Conservation (phyloP, 1,284 basidiomycete species). For the Ustilago bromivora region DNA sequence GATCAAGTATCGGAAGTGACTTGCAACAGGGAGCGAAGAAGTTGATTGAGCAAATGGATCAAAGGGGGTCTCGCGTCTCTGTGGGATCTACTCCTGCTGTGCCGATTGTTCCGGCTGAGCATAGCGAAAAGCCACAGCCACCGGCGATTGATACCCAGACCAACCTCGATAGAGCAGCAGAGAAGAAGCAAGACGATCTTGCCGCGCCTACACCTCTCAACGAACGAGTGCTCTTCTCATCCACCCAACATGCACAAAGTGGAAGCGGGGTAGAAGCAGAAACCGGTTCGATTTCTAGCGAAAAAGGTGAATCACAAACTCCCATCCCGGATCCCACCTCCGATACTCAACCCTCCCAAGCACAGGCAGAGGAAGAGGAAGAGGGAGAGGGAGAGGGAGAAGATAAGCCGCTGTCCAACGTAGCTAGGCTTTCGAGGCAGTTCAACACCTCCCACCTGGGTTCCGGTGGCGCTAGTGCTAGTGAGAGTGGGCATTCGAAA, state of each 20-base stretch:
- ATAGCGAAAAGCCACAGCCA: constrained; percentile 3
- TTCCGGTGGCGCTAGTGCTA: background rate
- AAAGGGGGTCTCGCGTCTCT: constrained; percentile 13
- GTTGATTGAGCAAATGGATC: constrained; percentile 51
- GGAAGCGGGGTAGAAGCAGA: constrained; percentile 24
- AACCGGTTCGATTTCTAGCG: constrained; percentile 22
- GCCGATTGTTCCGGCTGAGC: background rate
- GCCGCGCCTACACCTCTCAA: constrained; percentile 68
- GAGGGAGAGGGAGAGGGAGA: constrained; percentile 46
- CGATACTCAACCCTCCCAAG: background rate
- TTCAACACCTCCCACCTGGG: constrained; percentile 29
- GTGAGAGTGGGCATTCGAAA: background rate
- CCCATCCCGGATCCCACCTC: background rate
- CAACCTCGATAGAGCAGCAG: constrained; percentile 68
- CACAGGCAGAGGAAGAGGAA: background rate
- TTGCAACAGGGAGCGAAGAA: constrained; percentile 42
- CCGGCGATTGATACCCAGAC: constrained; percentile 36
- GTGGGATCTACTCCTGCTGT: background rate
- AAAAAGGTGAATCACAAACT: constrained; percentile 32
- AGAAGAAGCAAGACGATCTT: constrained; percentile 35
- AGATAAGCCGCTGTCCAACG: constrained; percentile 52
- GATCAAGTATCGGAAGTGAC: constrained; percentile 49
- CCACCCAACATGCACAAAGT: background rate
- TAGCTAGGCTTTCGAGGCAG: constrained; percentile 57
- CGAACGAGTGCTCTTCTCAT: constrained; percentile 64